Evolutionary conservation across 495 filamentous ascomycete species (phyloP).

Genomic region (Beverwykella pulmonaria): DNA sequence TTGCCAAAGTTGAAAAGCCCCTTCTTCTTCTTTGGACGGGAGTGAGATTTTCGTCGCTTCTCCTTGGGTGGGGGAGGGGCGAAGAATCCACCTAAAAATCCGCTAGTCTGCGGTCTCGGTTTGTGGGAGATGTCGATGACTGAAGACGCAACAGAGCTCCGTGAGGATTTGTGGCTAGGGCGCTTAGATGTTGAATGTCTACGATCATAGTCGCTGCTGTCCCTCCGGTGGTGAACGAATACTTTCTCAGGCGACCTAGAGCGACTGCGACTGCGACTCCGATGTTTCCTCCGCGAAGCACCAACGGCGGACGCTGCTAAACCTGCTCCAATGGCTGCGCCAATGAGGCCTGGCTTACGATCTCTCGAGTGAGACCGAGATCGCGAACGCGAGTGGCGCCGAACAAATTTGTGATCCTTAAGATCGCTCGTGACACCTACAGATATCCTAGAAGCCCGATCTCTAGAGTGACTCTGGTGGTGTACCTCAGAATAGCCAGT

Average conservation of each 20-base stretch:
- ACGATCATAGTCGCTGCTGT: conserved; percentile 35
- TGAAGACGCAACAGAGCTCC: conserved; percentile 30
- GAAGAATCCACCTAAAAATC: conserved; percentile 51
- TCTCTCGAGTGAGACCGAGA: conserved; percentile 49
- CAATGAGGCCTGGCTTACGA: conserved; percentile 48
- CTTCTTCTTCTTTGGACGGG: conserved; percentile 49
- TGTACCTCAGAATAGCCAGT: conserved; percentile 47
- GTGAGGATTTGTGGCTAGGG: conserved; percentile 21
- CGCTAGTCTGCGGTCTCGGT: conserved; percentile 17
- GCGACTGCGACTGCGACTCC: conserved; percentile 37
- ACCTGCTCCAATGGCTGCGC: conserved; percentile 50
- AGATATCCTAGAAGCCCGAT: conserved; percentile 27
- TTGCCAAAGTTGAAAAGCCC: conserved; percentile 66
- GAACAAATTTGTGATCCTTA: conserved; percentile 38
- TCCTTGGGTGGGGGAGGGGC: conserved; percentile 52
- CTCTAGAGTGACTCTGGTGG: conserved; percentile 28
- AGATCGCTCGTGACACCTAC: conserved; percentile 24
- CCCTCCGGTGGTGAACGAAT: conserved; percentile 30
- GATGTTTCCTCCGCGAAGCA: conserved; percentile 27
- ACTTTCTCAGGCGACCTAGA: conserved; percentile 31
- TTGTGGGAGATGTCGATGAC: conserved; percentile 34
- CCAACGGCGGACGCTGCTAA: conserved; percentile 38
- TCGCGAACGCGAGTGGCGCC: conserved; percentile 49
- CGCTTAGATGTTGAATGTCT: conserved; percentile 29
- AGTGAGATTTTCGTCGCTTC: conserved; percentile 42